These are phyloP conservation scores for Mycena crocata DNA, from an alignment of 768 basidiomycete species.

Conservation along the genomic window DNA sequence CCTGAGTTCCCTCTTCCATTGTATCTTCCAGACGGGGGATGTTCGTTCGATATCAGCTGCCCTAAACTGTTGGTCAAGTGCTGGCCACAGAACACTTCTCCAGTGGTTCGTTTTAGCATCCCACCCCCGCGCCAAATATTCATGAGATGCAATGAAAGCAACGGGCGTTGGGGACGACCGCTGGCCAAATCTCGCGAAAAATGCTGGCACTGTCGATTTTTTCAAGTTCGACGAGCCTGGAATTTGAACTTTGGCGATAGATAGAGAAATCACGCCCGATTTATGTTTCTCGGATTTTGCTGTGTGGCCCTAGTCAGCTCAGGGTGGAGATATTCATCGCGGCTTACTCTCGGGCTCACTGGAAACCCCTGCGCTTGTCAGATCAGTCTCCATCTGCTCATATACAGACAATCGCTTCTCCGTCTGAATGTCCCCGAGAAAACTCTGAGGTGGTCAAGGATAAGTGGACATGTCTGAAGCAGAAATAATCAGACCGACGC, in stretches of 20 bases:
- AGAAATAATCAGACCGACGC: not conserved
- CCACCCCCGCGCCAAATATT: slow-evolving; percentile 12
- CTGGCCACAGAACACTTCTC: slow-evolving; percentile 17
- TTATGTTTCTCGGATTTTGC: not conserved
- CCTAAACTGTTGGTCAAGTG: slow-evolving; percentile 10
- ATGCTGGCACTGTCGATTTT: not conserved
- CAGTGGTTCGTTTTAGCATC: slow-evolving; percentile 1
- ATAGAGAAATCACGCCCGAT: slow-evolving; percentile 13
- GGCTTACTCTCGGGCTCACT: not conserved
- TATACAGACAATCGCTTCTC: not conserved
- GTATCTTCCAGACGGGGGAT: not conserved
- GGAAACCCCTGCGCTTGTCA: not conserved
- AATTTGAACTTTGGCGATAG: slow-evolving; percentile 4
- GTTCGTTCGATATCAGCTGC: not conserved
- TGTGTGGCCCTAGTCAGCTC: not conserved
- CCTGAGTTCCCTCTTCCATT: too few relatives aligned
- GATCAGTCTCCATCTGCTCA: slow-evolving; percentile 1
- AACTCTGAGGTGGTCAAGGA: not conserved
- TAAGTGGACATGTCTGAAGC: not conserved
- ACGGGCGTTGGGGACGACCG: not conserved
- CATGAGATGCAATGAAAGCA: not conserved
- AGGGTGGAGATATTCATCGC: not conserved
- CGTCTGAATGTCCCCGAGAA: not conserved
- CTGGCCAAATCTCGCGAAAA: not conserved
- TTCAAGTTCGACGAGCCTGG: not conserved